These are phyloP conservation scores for Podospora australis DNA, from an alignment of 495 filamentous ascomycete species.

Conservation along the genomic window DNA sequence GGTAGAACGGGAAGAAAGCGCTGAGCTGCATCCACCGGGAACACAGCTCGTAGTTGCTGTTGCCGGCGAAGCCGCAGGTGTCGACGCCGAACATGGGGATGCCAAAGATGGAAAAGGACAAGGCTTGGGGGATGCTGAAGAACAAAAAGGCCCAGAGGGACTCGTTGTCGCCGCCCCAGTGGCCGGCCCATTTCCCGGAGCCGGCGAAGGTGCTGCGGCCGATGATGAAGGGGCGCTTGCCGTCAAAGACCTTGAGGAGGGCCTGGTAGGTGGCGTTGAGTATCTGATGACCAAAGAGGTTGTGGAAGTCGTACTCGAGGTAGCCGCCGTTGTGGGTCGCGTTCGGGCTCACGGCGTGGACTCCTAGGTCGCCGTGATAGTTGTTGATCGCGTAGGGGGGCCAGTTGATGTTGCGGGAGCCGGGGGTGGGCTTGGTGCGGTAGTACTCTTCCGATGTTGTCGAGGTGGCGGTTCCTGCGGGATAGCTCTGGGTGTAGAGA, in stretches of 20 bases:
- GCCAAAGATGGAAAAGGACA: slow-evolving; percentile 74
- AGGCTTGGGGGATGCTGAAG: slow-evolving; percentile 74
- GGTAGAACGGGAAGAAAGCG: slow-evolving; percentile 86
- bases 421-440: slow-evolving; percentile 59
- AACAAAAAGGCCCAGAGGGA: slow-evolving; percentile 64
- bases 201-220: slow-evolving; percentile 78
- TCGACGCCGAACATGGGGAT: slow-evolving; percentile 86
- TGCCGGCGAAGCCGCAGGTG: slow-evolving; percentile 72
- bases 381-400: slow-evolving; percentile 82
- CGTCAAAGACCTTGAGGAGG: slow-evolving; percentile 54
- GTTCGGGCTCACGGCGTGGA: slow-evolving; percentile 70
- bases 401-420: slow-evolving; percentile 66
- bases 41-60: slow-evolving; percentile 69
- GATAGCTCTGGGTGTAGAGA: slow-evolving; percentile 22
- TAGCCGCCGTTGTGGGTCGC: slow-evolving; percentile 68
- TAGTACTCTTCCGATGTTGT: slow-evolving; percentile 39
- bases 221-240: slow-evolving; percentile 78
- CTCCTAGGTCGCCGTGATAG: slow-evolving; percentile 66
- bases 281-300: slow-evolving; percentile 67
- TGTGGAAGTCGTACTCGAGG: slow-evolving; percentile 76
- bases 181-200: slow-evolving; percentile 71
- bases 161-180: slow-evolving; percentile 84
- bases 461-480: slow-evolving; percentile 34
- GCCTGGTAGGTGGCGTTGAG: slow-evolving; percentile 75
- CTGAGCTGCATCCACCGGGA: slow-evolving; percentile 80